Evolutionary conservation across 768 basidiomycete genomes (phyloP).

Genomic region (Rhodotorula sphaerocarpa): DNA sequence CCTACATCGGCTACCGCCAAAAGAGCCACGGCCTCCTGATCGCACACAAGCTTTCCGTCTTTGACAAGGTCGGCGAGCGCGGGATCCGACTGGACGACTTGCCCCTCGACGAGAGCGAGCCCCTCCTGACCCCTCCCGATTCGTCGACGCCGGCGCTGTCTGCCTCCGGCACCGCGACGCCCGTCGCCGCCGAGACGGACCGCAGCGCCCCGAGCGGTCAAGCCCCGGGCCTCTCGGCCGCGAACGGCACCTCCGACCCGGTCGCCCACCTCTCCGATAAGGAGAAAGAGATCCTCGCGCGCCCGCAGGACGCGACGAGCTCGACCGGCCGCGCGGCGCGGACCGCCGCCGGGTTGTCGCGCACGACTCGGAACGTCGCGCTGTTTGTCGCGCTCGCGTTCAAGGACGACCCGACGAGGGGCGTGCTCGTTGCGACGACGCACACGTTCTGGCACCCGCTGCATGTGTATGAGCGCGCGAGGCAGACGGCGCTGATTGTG

Average conservation of each 20-base stretch:
- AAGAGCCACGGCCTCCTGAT: conserved; percentile 33
- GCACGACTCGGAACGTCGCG: conserved; percentile 31
- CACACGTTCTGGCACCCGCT: conserved; percentile 94
- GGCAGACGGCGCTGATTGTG: conserved; percentile 64
- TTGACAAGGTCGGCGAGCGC: conserved; percentile 32
- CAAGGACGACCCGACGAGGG: conserved; percentile 46
- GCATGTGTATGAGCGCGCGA: conserved; percentile 66
- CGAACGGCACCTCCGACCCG: background rate
- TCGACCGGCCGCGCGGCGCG: background rate
- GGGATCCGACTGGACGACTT: conserved; percentile 33
- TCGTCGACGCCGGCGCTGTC: too few species aligned
- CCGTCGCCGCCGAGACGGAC: background rate
- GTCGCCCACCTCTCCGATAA: background rate
- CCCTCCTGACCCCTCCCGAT: background rate
- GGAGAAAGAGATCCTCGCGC: conserved; percentile 7
- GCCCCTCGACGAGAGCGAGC: conserved; percentile 17
- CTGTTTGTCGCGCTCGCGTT: conserved; percentile 57
- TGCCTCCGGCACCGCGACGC: background rate
- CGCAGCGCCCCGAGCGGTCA: background rate
- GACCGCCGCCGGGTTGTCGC: conserved; percentile 13
- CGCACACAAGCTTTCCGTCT: conserved; percentile 23
- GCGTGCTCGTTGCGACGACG: conserved; percentile 73
- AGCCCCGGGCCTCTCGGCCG: too few species aligned
- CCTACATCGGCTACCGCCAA: conserved; percentile 32
- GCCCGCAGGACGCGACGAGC: conserved; percentile 18